Evolutionary conservation across 768 basidiomycete species (phyloP).

Genomic region (Paxillus ammoniavirescens): DNA sequence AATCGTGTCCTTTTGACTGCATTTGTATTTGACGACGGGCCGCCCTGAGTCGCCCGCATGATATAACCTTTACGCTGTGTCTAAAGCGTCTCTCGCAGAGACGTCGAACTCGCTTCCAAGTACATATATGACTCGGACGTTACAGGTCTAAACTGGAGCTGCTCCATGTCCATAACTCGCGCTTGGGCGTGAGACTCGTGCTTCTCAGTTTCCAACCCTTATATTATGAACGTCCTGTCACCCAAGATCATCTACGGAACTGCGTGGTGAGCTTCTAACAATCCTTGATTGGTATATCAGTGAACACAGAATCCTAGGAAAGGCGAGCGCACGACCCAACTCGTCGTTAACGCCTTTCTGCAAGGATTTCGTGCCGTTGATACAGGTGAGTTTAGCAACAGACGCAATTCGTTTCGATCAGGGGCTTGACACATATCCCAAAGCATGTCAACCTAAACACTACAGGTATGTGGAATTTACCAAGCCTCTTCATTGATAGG

Average conservation of each 20-base stretch:
- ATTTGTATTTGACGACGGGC: not conserved
- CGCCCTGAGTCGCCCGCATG: too few relatives aligned
- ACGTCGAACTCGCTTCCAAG: not conserved
- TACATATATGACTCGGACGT: too few relatives aligned
- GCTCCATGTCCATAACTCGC: too few relatives aligned
- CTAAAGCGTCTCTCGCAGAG: too few relatives aligned
- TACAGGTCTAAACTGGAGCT: too few relatives aligned
- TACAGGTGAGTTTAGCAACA: conserved; percentile 51
- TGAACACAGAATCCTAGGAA: conserved; percentile 51
- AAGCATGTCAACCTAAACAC: conserved; percentile 72
- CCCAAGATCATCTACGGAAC: conserved; percentile 59
- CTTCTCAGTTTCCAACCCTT: conserved; percentile 6
- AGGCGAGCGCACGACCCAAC: conserved; percentile 62
- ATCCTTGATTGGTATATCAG: not conserved
- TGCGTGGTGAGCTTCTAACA: conserved; percentile 45
- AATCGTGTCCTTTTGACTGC: conserved; percentile 45
- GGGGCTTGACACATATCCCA: conserved; percentile 12
- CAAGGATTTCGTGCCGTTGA: conserved; percentile 82
- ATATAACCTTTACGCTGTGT: not conserved
- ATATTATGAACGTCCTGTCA: conserved; percentile 31
- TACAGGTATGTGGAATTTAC: conserved; percentile 47
- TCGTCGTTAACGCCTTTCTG: conserved; percentile 71
- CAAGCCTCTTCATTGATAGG: not conserved
- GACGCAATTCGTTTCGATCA: conserved; percentile 1
- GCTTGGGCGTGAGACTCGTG: conserved; percentile 14